Evolutionary conservation across 2,329 filamentous ascomycete genomes (phyloP).

Genomic region (Ophiostoma perfectum): DNA sequence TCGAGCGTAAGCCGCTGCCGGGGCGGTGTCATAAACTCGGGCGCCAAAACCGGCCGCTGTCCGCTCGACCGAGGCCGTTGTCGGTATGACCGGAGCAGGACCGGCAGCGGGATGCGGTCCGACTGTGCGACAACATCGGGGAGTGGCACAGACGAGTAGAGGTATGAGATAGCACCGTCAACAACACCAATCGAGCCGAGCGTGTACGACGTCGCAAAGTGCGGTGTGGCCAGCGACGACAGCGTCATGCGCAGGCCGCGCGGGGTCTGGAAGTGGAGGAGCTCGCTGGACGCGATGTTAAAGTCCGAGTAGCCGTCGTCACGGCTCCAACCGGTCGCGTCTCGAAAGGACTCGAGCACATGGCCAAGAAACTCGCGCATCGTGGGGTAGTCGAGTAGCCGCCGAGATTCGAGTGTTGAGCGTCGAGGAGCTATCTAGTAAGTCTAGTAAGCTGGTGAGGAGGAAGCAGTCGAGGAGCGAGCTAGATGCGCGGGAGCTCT

Average conservation of each 20-base stretch:
- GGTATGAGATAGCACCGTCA: conserved; percentile 93
- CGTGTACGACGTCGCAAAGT: conserved; percentile 92
- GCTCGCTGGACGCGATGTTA: conserved; percentile 75
- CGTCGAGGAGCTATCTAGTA: background rate
- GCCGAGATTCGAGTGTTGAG: background rate
- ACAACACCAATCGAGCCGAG: conserved; percentile 85
- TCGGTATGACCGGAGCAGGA: conserved; percentile 76
- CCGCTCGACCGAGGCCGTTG: conserved; percentile 45
- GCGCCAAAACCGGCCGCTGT: conserved; percentile 3
- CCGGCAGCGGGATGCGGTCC: conserved; percentile 66
- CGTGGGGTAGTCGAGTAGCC: background rate
- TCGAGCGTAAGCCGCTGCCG: conserved; percentile 14
- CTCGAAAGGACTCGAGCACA: conserved; percentile 84
- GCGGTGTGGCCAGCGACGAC: conserved; percentile 83
- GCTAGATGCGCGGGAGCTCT: background rate
- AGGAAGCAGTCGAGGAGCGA: background rate
- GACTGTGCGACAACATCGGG: conserved; percentile 61
- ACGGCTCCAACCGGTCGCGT: conserved; percentile 78
- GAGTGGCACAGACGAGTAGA: conserved; percentile 84
- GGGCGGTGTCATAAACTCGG: conserved; percentile 27
- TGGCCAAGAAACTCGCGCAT: conserved; percentile 99
- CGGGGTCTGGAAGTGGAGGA: conserved; percentile 85
- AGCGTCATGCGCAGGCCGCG: conserved; percentile 78
- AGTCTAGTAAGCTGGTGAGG: background rate
- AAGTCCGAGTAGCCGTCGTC: conserved; percentile 89